A percentile compares a stretch with the other conserved stretches of the same genome.
Evolutionary conservation across 73 alveolate genomes (phyloP).

Genomic region (Uronychia setigera): DNA sequence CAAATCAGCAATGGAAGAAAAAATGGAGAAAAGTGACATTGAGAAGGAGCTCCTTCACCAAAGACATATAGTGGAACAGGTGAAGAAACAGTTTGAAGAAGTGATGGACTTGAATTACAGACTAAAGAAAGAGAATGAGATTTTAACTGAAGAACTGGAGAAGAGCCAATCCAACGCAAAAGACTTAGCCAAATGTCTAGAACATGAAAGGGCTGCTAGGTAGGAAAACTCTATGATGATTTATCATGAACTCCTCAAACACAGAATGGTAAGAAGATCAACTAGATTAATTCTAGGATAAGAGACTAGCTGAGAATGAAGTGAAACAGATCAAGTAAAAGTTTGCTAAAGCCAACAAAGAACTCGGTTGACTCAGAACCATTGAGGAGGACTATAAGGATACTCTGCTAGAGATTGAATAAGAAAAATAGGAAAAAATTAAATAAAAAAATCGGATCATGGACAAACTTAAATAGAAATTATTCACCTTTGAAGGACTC

Average conservation of each 20-base stretch:
- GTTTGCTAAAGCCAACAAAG: neutral
- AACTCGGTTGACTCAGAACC: neutral
- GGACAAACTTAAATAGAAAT: neutral
- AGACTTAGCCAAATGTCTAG: neutral
- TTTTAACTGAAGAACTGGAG: neutral
- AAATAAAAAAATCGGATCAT: neutral
- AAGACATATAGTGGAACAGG: neutral
- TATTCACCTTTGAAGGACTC: neutral
- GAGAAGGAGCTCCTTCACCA: neutral
- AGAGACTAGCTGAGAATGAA: neutral
- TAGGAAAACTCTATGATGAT: neutral
- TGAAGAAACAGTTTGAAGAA: neutral
- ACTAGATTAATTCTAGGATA: neutral
- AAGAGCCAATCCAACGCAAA: neutral
- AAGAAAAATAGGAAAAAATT: neutral
- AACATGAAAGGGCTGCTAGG: neutral
- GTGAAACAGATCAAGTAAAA: neutral
- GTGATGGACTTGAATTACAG: neutral
- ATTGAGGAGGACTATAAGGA: neutral
- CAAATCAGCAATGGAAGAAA: neutral
- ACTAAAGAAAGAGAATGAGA: neutral
- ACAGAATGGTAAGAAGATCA: neutral
- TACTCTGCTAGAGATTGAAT: neutral
- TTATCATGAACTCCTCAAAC: neutral
- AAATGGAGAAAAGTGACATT: neutral